Percentiles rank a stretch among this genome's conserved stretches.
Conservation (phyloP, 352 stramenopile genomes). For the Pythium dissimile region DNA sequence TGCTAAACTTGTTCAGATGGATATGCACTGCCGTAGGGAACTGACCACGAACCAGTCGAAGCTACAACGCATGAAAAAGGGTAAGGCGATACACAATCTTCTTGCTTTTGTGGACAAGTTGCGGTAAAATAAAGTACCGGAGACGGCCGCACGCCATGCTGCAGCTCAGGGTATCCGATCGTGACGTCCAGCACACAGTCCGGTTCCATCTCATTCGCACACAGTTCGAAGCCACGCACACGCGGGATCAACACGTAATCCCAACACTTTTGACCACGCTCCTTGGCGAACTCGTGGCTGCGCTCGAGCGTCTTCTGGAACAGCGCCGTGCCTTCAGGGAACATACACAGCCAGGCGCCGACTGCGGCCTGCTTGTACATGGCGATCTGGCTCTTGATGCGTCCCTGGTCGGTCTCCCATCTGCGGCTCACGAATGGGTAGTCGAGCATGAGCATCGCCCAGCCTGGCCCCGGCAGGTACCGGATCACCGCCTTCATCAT, state of each 20-base stretch:
- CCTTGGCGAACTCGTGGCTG: slow-evolving; percentile 54
- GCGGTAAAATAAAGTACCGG: slow-evolving; percentile 25
- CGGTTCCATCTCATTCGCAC: slow-evolving; percentile 55
- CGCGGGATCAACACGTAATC: slow-evolving; percentile 70
- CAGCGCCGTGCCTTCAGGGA: slow-evolving; percentile 71
- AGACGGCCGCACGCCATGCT: slow-evolving; percentile 61
- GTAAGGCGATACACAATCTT: background rate
- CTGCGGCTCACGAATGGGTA: slow-evolving; percentile 73
- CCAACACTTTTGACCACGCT: slow-evolving; percentile 41
- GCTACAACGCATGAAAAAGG: slow-evolving; percentile 14
- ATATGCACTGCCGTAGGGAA: slow-evolving; percentile 73
- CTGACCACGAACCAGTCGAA: slow-evolving; percentile 60
- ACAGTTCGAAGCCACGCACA: slow-evolving; percentile 67
- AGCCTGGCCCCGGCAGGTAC: slow-evolving; percentile 54
- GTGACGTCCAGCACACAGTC: slow-evolving; percentile 74
- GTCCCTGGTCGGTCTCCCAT: slow-evolving; percentile 59
- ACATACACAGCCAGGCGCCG: slow-evolving; percentile 71
- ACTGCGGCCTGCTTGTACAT: slow-evolving; percentile 48
- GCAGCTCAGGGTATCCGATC: slow-evolving; percentile 72
- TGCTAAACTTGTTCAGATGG: slow-evolving; percentile 58
- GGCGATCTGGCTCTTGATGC: slow-evolving; percentile 41
- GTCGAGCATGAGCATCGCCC: slow-evolving; percentile 63
- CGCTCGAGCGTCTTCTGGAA: slow-evolving; percentile 64
- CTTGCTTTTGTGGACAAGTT: background rate
- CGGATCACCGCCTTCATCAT: slow-evolving; percentile 79